Evolutionary conservation across 176 grass and related monocot genomes (phyloP).

Genomic region (Saccharum officinarum): DNA sequence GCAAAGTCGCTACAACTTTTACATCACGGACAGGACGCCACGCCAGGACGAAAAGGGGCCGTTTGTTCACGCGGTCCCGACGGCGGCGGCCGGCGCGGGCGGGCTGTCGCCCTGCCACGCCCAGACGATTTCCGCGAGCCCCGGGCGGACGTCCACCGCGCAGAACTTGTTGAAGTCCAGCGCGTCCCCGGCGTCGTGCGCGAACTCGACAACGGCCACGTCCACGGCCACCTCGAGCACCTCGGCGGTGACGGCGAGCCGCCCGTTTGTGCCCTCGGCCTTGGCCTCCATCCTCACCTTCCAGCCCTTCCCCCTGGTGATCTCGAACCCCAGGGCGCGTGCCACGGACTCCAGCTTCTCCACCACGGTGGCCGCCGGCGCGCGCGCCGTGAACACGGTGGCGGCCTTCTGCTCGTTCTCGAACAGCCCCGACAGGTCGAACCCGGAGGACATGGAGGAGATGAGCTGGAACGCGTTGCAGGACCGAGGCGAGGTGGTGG

Average conservation of each 20-base stretch:
- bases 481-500: conserved; percentile 50
- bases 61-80: conserved; percentile 20
- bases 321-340: conserved; percentile 47
- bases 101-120: conserved; percentile 79
- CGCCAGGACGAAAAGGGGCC: background rate
- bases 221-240: conserved; percentile 68
- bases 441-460: conserved; percentile 93
- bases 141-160: conserved; percentile 61
- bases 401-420: conserved; percentile 57
- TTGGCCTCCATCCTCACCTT: conserved; percentile 62
- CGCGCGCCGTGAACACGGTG: conserved; percentile 76
- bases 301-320: conserved; percentile 50
- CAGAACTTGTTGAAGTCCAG: conserved; percentile 85
- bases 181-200: conserved; percentile 68
- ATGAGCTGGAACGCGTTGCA: conserved; percentile 99
- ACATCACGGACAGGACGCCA: background rate
- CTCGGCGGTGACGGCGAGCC: conserved; percentile 61
- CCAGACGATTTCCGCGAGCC: conserved; percentile 80
- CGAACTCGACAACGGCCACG: conserved; percentile 73
- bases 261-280: conserved; percentile 36
- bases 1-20: background rate
- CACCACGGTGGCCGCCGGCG: conserved; percentile 50
- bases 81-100: background rate
- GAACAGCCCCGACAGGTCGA: conserved; percentile 86
- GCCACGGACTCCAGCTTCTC: conserved; percentile 51